Evolutionary conservation across 345 rosid genomes (phyloP), one percentile per base, ranked within the genome.

Genomic region (Salix dunnii): DNA sequence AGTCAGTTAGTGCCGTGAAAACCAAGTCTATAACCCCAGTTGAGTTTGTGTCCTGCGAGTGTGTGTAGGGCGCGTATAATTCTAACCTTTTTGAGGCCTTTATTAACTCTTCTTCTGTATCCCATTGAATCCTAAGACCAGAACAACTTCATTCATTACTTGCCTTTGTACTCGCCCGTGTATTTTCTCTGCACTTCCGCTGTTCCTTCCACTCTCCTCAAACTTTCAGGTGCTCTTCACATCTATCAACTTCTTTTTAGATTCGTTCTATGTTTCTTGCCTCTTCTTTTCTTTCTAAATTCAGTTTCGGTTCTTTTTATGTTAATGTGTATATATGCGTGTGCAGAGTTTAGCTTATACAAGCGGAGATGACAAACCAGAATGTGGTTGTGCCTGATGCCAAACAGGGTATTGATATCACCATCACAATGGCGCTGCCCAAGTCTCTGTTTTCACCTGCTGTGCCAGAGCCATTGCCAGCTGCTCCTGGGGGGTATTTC

Each of bases 341-440:
- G 2, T 42, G 62, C 62, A 58, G 62, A 58, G 62, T n/a, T n/a
- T 58, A 10, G 6, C n/a, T 10, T 58, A 23, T n/a, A 58, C 62
- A 61, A 40, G 48, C 35, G 21, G 49, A 76, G 67, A 80, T 80
- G 83, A 80, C 76, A 7, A 80, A 80, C 65, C 76, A 76, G 61
- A 75, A 75, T 66, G 71, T 70, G 60, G 68, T 80, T 14, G 43
- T 77, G 7, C 67, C 79, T 12, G 68, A 42, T 53, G 61, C 31
- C 17, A 71, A 76, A 58, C 5, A 71, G 6, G 46, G 68, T 49
- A 42, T 71, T 18, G 72, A 53, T 33, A 62, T 75, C 23, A 70
- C 76, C 11, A 70, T 74, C 51, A 55, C 66, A 23, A 27, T 67
- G 28, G 23, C 71, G 58, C 42, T 78, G 21, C 25, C 76, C 40